Base-by-base conservation (phyloP, 2,329 filamentous ascomycete genomes). In the Exophiala sideris region DNA sequence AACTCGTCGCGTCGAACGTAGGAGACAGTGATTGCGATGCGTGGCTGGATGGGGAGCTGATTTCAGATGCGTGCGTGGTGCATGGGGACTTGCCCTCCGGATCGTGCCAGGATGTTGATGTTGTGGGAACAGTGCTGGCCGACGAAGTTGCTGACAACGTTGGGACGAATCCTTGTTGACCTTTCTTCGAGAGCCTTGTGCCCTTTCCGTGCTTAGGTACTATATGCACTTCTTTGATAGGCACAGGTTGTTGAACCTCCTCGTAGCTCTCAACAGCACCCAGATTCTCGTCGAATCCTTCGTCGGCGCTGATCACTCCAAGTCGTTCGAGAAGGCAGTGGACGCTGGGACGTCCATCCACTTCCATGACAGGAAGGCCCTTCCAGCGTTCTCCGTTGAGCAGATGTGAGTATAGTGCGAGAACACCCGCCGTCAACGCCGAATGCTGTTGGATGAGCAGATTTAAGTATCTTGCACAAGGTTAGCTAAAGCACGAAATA, bases 241-340 rank as follows among this genome's bases (percentile, higher is more conserved):
- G 41, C 12, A 24, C 1, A 11, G 35, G 32, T 5, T 35, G 32
- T 5, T 35, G 14, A n/a, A 18, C 10, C 9, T 18, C 12, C n/a
- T 35, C 45, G 24, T 20, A 34, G 8, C 16, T 24, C 7, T 16
- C 32, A 6, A 14, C 14, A 18, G 12, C 5, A 20, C 29, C 32
- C 24, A 35, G 24, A 12, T 12, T 24, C 11, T 44, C 41, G 14
- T 50, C 48, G 33, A 62, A 54, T 47, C 58, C 49, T 21, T 63
- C 39, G 35, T 64, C 48, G 50, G 50, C 42, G 48, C 62, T 58
- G 54, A 63, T 54, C 55, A 63, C 54, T 38, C 49, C 39, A 33
- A 62, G 33, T 45, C 48, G 50, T 45, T 57, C 55, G 18, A 57
- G 55, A 18, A 57, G 51, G 18, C 47, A 39, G 20, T 57, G 55